phyloP scores from a whole-genome alignment of 768 basidiomycete genomes.

The Hygrophorus russula region DNA sequence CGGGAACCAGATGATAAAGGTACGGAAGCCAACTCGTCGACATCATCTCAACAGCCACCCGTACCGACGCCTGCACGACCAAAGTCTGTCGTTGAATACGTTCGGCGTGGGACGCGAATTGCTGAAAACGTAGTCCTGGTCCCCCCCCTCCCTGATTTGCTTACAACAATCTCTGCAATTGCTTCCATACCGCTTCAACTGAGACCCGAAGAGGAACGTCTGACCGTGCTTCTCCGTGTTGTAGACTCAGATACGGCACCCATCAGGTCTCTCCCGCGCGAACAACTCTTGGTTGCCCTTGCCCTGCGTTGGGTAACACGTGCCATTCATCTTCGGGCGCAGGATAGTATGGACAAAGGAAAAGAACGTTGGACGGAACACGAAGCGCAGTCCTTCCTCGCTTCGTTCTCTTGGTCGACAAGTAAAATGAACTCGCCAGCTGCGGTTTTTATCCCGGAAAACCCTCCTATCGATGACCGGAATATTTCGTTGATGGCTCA shows the following conservation, averaged over 20 bases:
- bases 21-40: slow-evolving; percentile 22
- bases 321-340: slow-evolving; percentile 37
- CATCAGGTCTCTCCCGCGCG: slow-evolving; percentile 34
- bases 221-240: slow-evolving; percentile 43
- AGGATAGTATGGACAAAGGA: slow-evolving; percentile 49
- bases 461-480: slow-evolving; percentile 31
- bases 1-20: slow-evolving; percentile 28
- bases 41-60: slow-evolving; percentile 17
- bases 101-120: slow-evolving; percentile 60
- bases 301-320: slow-evolving; percentile 52
- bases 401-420: slow-evolving; percentile 28
- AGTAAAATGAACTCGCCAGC: background rate
- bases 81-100: slow-evolving; percentile 38
- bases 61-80: slow-evolving; percentile 12
- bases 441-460: slow-evolving; percentile 8
- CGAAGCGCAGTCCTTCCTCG: slow-evolving; percentile 52
- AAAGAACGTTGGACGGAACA: slow-evolving; percentile 57
- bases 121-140: slow-evolving; percentile 47
- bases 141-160: slow-evolving; percentile 33
- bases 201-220: slow-evolving; percentile 35
- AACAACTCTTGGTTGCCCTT: slow-evolving; percentile 39
- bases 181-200: slow-evolving; percentile 35
- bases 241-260: slow-evolving; percentile 41
- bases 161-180: slow-evolving; percentile 28
- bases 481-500: too few species aligned